phyloP scores from a whole-genome alignment of 306 rosid species.

The Vigna reflexopilosa region DNA sequence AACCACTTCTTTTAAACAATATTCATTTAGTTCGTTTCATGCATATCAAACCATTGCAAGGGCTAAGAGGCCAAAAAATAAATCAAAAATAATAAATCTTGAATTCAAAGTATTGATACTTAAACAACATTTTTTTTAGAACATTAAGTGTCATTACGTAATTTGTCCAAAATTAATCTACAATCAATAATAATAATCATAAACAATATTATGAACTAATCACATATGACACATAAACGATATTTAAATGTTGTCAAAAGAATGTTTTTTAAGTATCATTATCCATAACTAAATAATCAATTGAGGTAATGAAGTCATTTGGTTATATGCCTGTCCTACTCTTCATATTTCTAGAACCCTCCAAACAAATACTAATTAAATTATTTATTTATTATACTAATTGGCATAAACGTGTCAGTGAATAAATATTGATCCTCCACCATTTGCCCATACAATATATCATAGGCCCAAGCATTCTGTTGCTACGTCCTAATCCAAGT shows the following conservation, averaged over 20 bases:
- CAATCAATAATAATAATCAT: too few relatives aligned
- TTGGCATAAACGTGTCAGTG: constrained; percentile 14
- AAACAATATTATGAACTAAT: too few relatives aligned
- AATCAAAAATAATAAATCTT: neutral
- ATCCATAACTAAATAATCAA: constrained; percentile 8
- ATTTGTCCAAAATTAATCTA: too few relatives aligned
- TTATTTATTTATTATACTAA: constrained; percentile 25
- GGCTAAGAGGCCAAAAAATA: neutral
- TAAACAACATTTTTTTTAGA: too few relatives aligned
- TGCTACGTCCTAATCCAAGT: constrained; percentile 41
- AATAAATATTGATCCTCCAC: constrained; percentile 9
- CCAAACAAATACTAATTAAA: constrained; percentile 2
- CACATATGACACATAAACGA: too few relatives aligned
- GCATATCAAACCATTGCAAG: constrained; percentile 37
- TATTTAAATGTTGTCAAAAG: too few relatives aligned
- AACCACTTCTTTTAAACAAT: neutral
- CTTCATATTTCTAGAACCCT: neutral
- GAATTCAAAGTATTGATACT: neutral
- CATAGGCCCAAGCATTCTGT: constrained; percentile 1
- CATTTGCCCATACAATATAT: neutral
- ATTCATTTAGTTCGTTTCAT: neutral
- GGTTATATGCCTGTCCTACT: neutral
- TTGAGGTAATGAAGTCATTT: neutral
- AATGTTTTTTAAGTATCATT: too few relatives aligned
- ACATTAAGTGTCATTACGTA: too few relatives aligned